Evolutionary conservation across 768 basidiomycete species (phyloP), one percentile per base, ranked within the genome.

Genomic region (Psilocybe cyanescens): DNA sequence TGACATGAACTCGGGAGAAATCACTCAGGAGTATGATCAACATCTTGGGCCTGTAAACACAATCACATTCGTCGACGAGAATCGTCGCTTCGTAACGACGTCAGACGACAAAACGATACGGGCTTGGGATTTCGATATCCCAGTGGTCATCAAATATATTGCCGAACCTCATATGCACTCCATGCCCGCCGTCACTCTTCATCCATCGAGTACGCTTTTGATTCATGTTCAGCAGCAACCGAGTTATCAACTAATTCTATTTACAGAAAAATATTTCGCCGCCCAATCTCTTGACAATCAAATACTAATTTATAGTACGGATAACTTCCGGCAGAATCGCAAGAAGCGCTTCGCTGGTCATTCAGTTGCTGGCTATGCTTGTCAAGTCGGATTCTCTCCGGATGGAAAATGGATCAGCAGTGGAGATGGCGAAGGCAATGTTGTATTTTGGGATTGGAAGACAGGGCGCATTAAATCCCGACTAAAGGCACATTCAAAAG

Each of bases 401-500:
- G 97, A 99, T 72, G 97, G 97, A 2, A 94, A 95, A 75, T 99
- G 95, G 92, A 92, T 99, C 69, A 96, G 94, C 70, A 96, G 94
- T 60, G 97, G 97, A 30, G 97, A 98, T 69, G 92, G 93, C 8
- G 88, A 90, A 67, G 97, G 97, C 8, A 95, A 97, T 73, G 83
- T 99, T 46, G 92, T 98, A 3, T 97, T 98, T 75, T 99, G 97
- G 97, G 97, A 99, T 74, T 99, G 94, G 93, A 99, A 97, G 78
- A 96, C 90, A n/a, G 93, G 95, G 1, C 87, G 94, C 64, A 95
- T 99, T 74, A 94, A 96, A 78, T 94, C 91, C 58, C 82, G 94
- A 41, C 75, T 99, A 58, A 87, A 88, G 65, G 94, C 94, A 2
- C 97, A 99, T 74, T 87, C 85, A 11, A 95, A 98, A 77, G 97